phyloP scores from a whole-genome alignment of 1,284 basidiomycete genomes.

The Sanghuangporus sanghuang region DNA sequence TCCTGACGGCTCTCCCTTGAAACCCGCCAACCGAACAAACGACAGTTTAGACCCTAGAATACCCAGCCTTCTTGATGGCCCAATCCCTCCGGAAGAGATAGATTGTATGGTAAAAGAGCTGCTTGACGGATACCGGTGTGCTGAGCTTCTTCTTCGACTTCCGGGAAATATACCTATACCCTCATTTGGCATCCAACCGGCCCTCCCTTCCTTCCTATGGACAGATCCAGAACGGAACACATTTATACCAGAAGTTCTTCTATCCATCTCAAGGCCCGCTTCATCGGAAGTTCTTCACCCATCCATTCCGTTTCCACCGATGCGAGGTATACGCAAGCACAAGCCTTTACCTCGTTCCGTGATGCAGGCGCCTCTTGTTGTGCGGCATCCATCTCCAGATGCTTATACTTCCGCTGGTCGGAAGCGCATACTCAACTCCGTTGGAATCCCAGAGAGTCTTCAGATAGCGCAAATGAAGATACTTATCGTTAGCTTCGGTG shows the following conservation, averaged over 20 bases:
- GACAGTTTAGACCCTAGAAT: not conserved
- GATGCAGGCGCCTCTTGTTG: slow-evolving; percentile 57
- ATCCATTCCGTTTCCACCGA: slow-evolving; percentile 33
- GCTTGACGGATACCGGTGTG: slow-evolving; percentile 61
- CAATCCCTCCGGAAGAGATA: slow-evolving; percentile 45
- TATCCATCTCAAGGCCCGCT: slow-evolving; percentile 31
- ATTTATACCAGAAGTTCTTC: slow-evolving; percentile 43
- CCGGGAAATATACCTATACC: slow-evolving; percentile 75
- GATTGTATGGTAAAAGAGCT: slow-evolving; percentile 59
- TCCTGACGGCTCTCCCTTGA: slow-evolving; percentile 27
- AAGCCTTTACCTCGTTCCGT: slow-evolving; percentile 34
- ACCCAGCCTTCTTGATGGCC: slow-evolving; percentile 27
- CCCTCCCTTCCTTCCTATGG: slow-evolving; percentile 61
- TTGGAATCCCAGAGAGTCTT: slow-evolving; percentile 52
- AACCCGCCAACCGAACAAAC: not conserved
- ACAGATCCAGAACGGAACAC: slow-evolving; percentile 41
- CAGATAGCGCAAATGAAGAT: slow-evolving; percentile 52
- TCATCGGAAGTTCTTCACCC: slow-evolving; percentile 29
- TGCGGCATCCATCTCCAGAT: slow-evolving; percentile 42
- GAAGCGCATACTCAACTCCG: slow-evolving; percentile 43
- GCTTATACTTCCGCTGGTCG: slow-evolving; percentile 51
- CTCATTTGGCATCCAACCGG: slow-evolving; percentile 48
- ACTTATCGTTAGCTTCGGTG: slow-evolving; percentile 74
- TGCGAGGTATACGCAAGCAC: not conserved
- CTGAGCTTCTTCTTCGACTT: slow-evolving; percentile 62